Base-by-base conservation (phyloP, 768 basidiomycete genomes). In the Hericium rajendrae region DNA sequence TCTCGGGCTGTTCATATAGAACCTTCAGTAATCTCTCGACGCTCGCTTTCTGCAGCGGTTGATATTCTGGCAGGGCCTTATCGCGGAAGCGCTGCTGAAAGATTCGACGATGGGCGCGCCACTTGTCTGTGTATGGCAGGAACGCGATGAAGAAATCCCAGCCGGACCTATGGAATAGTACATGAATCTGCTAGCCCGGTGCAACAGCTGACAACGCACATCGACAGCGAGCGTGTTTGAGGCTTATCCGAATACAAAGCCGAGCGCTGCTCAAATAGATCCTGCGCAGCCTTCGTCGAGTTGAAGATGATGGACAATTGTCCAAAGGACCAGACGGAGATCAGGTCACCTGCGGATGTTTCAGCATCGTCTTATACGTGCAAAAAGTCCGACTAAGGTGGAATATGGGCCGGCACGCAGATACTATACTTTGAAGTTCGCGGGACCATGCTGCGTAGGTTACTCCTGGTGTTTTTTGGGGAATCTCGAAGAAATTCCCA, bases 181-280 rank as follows among this genome's bases (percentile, higher is more conserved):
- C 16, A 15, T n/a, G 16, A n/a, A n/a, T n/a, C 16, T 10, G 20
- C 4, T 22, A 46, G 43, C 6, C 12, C 2, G 43, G 8, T n/a
- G 6, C n/a, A n/a, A 18, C 16, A 20, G 15, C 43, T 46, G n/a
- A 46, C 43, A 11, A n/a, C n/a, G 16, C 10, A n/a, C n/a, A 46
- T 46, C 43, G 43, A 18, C n/a, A 46, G 16, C 9, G 20, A 46
- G 13, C n/a, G 10, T 20, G 32, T 32, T 9, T 32, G 13, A 40
- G 57, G 61, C 41, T 65, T 53, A 49, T 69, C 67, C 2, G 67
- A 67, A 58, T 69, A 68, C 12, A 67, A 62, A 12, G 56, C 38
- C 3, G 61, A 62, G 8, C 66, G 59, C 51, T 66, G 65, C 20
- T 68, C 64, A 24, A 70, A 58, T 6, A 70, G 57, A 2, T 65